Evolutionary conservation across 139 green algal genomes (phyloP).

Genomic region (Closterium sp.): DNA sequence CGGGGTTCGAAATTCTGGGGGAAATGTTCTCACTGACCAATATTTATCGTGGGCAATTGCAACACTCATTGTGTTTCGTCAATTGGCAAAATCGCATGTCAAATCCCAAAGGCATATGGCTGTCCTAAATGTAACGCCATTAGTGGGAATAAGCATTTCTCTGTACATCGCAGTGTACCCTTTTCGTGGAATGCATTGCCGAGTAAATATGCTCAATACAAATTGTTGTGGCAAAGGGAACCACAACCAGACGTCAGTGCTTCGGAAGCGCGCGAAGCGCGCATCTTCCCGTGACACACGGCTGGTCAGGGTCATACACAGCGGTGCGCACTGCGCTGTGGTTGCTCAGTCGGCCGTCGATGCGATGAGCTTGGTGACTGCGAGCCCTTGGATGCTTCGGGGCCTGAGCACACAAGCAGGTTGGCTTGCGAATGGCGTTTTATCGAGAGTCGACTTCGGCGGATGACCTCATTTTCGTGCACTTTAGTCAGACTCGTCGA

Average conservation of each 20-base stretch:
- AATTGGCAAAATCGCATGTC: no score
- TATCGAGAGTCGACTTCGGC: neutral
- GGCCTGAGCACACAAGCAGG: neutral
- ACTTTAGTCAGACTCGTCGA: neutral
- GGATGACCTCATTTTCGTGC: neutral
- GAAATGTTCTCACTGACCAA: no score
- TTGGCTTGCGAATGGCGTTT: neutral
- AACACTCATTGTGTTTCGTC: neutral
- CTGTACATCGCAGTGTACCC: no score
- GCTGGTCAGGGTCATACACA: neutral
- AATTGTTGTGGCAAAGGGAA: neutral
- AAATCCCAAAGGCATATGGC: no score
- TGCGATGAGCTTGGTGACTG: neutral
- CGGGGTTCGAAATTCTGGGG: neutral
- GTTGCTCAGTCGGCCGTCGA: neutral
- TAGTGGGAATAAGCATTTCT: no score
- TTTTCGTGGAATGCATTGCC: neutral
- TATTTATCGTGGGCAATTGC: neutral
- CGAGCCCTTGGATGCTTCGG: neutral
- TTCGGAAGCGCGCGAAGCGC: neutral
- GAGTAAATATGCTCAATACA: neutral
- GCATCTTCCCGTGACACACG: neutral
- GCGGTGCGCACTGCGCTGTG: neutral
- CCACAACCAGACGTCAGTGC: neutral
- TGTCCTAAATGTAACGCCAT: no score